Evolutionary conservation across 2,329 filamentous ascomycete genomes (phyloP).

Genomic region (Aspergillus alliaceus): DNA sequence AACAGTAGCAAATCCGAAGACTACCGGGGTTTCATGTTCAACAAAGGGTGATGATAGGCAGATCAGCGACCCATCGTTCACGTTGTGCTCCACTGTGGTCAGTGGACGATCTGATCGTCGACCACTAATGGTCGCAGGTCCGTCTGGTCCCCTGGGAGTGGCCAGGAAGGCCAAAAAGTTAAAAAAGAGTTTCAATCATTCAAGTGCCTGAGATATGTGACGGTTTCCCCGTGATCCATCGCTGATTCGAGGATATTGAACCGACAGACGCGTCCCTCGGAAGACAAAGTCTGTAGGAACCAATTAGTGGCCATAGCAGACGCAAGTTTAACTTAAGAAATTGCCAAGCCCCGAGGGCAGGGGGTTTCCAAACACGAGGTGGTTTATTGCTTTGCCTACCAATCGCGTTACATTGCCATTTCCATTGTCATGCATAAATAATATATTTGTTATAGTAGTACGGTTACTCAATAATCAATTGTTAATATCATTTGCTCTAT

Average conservation of each 20-base stretch:
- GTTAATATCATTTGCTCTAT: background rate
- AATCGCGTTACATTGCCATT: background rate
- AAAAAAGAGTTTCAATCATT: background rate
- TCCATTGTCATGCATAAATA: background rate
- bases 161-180: background rate
- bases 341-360: background rate
- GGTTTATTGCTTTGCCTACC: too few relatives aligned
- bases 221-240: background rate
- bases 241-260: background rate
- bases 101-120: constrained; percentile 2
- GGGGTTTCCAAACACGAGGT: too few relatives aligned
- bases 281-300: background rate
- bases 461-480: background rate
- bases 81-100: constrained; percentile 8
- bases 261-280: background rate
- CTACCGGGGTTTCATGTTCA: constrained; percentile 7
- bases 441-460: background rate
- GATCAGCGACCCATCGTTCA: constrained; percentile 23
- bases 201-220: background rate
- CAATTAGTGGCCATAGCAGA: background rate
- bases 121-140: background rate
- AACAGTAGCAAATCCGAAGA: constrained; percentile 21
- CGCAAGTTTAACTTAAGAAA: background rate
- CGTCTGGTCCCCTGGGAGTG: background rate
- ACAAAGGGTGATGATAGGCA: constrained; percentile 18